These are phyloP conservation scores for Escovopsis weberi DNA, from an alignment of 2,329 filamentous ascomycete genomes.

Conservation along the genomic window DNA sequence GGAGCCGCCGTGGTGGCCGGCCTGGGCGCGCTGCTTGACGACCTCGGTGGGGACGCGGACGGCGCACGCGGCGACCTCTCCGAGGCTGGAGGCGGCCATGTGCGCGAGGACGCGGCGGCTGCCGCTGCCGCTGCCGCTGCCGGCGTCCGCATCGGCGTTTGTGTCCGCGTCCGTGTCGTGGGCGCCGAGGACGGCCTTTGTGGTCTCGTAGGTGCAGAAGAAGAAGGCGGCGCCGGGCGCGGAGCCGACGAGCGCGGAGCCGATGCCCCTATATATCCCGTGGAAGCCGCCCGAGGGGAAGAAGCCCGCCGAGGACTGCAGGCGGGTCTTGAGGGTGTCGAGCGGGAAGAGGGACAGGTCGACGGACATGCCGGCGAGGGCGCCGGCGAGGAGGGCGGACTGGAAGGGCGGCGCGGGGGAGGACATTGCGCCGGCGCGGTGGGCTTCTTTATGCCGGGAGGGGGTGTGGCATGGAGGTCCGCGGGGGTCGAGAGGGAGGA, in stretches of 20 bases:
- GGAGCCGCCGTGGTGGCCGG: conserved; percentile 61
- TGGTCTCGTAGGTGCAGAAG: conserved; percentile 84
- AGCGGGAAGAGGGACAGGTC: conserved; percentile 95
- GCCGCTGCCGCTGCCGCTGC: conserved; percentile 1
- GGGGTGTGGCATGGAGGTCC: not conserved
- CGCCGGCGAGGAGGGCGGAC: conserved; percentile 61
- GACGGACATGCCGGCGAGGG: conserved; percentile 84
- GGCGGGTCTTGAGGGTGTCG: conserved; percentile 95
- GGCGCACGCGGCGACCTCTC: conserved; percentile 84
- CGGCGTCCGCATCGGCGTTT: conserved; percentile 14
- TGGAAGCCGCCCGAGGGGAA: conserved; percentile 73
- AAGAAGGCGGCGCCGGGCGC: conserved; percentile 92
- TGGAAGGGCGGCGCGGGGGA: conserved; percentile 31
- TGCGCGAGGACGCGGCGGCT: conserved; percentile 36
- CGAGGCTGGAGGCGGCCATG: conserved; percentile 73
- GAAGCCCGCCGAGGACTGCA: conserved; percentile 71
- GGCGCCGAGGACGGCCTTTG: conserved; percentile 39
- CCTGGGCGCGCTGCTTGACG: conserved; percentile 92
- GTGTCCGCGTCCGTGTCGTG: conserved; percentile 9
- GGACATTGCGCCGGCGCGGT: not conserved
- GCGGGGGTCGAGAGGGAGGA: not conserved
- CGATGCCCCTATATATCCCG: conserved; percentile 87
- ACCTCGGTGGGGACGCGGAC: conserved; percentile 92
- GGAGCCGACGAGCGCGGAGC: conserved; percentile 76
- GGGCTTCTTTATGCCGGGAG: not conserved